phyloP scores from a whole-genome alignment of 1,139 yeast genomes.

The Candida mesenterica region DNA sequence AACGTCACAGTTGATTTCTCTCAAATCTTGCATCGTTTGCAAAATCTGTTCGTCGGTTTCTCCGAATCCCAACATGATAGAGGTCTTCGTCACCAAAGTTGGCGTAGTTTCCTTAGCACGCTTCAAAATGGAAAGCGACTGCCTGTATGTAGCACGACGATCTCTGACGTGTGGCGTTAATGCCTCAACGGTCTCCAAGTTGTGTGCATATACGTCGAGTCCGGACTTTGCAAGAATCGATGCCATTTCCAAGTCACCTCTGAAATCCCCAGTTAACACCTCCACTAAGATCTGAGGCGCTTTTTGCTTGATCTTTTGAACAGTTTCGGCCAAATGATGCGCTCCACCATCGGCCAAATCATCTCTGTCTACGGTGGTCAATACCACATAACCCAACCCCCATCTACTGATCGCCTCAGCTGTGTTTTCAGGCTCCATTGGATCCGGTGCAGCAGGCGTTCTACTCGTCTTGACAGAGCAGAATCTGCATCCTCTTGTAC shows the following conservation, averaged over 20 bases:
- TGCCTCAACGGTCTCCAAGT: conserved; percentile 92
- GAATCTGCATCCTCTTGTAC: conserved; percentile 97
- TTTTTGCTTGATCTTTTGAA: conserved; percentile 74
- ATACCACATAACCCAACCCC: conserved; percentile 97
- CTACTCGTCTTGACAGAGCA: conserved; percentile 95
- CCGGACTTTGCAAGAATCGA: conserved; percentile 81
- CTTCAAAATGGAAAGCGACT: conserved; percentile 72
- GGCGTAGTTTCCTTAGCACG: conserved; percentile 81
- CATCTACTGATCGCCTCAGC: conserved; percentile 97
- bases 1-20: conserved; percentile 81
- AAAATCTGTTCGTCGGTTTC: conserved; percentile 88
- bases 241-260: conserved; percentile 85
- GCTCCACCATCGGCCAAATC: conserved; percentile 94
- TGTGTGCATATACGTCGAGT: conserved; percentile 95
- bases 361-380: conserved; percentile 97
- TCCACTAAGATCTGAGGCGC: conserved; percentile 93
- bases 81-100: conserved; percentile 82
- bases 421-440: conserved; percentile 95
- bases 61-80: conserved; percentile 95
- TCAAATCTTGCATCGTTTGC: conserved; percentile 70
- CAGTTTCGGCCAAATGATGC: conserved; percentile 86
- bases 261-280: conserved; percentile 91
- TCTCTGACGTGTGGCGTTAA: conserved; percentile 95
- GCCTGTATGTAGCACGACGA: conserved; percentile 93
- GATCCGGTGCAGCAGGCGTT: conserved; percentile 84